Conservation (phyloP, 2,329 filamentous ascomycete species). For the Aschersonia sp. region DNA sequence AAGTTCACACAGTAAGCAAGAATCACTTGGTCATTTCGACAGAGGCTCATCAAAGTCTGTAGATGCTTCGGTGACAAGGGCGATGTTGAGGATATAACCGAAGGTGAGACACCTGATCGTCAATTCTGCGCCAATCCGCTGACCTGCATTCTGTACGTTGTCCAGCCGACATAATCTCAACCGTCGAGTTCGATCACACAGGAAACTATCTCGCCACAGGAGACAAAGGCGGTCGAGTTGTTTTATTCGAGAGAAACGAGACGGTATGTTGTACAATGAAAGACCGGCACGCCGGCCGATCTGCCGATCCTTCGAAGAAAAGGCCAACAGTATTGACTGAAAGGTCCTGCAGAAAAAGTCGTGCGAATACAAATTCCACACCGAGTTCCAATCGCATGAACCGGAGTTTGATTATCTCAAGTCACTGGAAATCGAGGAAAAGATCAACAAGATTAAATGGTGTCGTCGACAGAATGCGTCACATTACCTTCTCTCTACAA, state of each 20-base stretch:
- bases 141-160: conserved; percentile 9
- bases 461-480: conserved; percentile 96
- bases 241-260: conserved; percentile 86
- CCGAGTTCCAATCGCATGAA: conserved; percentile 98
- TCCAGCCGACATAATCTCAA: conserved; percentile 79
- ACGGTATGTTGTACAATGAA: conserved; percentile 46
- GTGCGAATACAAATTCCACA: conserved; percentile 99
- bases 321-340: background rate
- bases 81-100: conserved; percentile 97
- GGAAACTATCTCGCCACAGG: conserved; percentile 84
- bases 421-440: conserved; percentile 98
- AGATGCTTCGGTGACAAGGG: conserved; percentile 99
- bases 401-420: conserved; percentile 99
- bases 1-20: conserved; percentile 93
- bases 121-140: conserved; percentile 5
- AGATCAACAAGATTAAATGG: conserved; percentile 99
- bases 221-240: conserved; percentile 75
- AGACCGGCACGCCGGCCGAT: background rate
- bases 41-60: conserved; percentile 3
- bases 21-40: background rate
- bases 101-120: conserved; percentile 42
- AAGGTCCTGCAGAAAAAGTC: conserved; percentile 72
- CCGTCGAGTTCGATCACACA: conserved; percentile 81
- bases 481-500: conserved; percentile 94
- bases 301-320: background rate